Evolutionary conservation across 2,329 filamentous ascomycete species (phyloP), one percentile per base, ranked within the genome.

Genomic region (Endocalyx cinctus): DNA sequence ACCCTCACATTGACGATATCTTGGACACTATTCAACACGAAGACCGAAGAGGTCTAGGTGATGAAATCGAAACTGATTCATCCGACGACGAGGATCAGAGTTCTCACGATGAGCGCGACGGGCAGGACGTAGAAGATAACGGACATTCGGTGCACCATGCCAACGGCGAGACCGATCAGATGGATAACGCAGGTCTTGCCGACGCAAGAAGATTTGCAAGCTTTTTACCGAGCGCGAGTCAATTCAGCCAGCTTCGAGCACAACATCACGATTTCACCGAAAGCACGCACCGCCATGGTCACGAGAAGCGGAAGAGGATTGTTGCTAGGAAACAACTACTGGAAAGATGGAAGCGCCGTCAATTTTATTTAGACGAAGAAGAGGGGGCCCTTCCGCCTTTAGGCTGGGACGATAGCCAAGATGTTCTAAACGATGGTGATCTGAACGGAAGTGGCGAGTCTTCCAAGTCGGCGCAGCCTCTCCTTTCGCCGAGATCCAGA

Each of bases 341-440:
- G 47, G 77, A 89, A 34, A 72, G 86, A 31, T 92, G 86, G 86
- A 76, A 75, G 48, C 73, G 84, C 38, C 72, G 87, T 28, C 77
- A 82, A 25, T 94, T 92, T 48, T 94, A 92, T 50, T 73, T 87
- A 1, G 87, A 94, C 37, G 83, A 88, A 57, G 87, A 94, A 62
- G 87, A 94, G 57, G 87, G 87, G 3, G 73, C 76, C 8, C 55
- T 59, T n/a, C 67, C 75, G 2, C 83, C 83, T 0, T 66, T 73
- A 6, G 78, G 75, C 17, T 88, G 81, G 67, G 66, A 72, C 15
- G 68, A 74, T 5, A 70, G 75, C 11, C 71, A 82, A 26, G 79
- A 82, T 43, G 58, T 80, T 10, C 57, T 75, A 1, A n/a, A n/a
- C n/a, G n/a, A n/a, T n/a, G 59, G 52, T 12, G 59, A 61, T 17